Percentiles rank a stretch among this genome's conserved stretches.
phyloP scores from a whole-genome alignment of 116 monocot genomes.

The Dioscorea cayenensis region DNA sequence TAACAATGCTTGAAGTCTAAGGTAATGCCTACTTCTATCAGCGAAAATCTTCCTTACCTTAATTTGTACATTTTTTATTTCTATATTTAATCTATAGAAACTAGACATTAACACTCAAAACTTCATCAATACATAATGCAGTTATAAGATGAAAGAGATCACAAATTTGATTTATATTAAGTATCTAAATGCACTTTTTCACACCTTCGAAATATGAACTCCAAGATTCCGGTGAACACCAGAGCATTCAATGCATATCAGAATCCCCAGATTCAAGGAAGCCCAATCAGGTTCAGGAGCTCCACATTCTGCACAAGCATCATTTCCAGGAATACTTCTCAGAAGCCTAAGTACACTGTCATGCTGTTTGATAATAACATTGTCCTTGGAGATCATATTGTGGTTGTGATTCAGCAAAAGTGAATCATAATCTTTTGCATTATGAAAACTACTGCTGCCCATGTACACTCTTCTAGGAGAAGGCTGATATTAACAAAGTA shows the following conservation, averaged over 20 bases:
- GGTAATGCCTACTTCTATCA: too few species aligned
- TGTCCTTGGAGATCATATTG: slow-evolving; percentile 7
- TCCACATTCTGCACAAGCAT: slow-evolving; percentile 88
- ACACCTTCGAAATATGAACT: slow-evolving; percentile 97
- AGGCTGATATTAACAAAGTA: slow-evolving; percentile 28
- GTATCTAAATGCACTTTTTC: background rate
- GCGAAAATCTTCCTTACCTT: too few species aligned
- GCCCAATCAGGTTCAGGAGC: slow-evolving; percentile 94
- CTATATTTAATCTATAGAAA: too few species aligned
- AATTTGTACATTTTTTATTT: too few species aligned
- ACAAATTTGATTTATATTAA: background rate
- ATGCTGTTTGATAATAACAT: slow-evolving; percentile 13
- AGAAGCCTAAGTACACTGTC: slow-evolving; percentile 40
- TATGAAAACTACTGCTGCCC: slow-evolving; percentile 12
- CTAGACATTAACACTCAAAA: too few species aligned
- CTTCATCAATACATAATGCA: background rate
- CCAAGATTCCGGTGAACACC: slow-evolving; percentile 97
- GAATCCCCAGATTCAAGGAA: slow-evolving; percentile 90
- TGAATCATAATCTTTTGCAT: slow-evolving; percentile 24
- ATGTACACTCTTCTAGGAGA: slow-evolving; percentile 25
- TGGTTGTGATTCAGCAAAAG: slow-evolving; percentile 1
- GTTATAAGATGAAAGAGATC: background rate
- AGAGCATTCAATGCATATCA: slow-evolving; percentile 93
- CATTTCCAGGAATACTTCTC: slow-evolving; percentile 79
- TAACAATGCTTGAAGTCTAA: too few species aligned